A percentile compares a stretch with the other conserved stretches of the same genome.
phyloP scores from a whole-genome alignment of 768 basidiomycete genomes.

The Serendipita sp. region DNA sequence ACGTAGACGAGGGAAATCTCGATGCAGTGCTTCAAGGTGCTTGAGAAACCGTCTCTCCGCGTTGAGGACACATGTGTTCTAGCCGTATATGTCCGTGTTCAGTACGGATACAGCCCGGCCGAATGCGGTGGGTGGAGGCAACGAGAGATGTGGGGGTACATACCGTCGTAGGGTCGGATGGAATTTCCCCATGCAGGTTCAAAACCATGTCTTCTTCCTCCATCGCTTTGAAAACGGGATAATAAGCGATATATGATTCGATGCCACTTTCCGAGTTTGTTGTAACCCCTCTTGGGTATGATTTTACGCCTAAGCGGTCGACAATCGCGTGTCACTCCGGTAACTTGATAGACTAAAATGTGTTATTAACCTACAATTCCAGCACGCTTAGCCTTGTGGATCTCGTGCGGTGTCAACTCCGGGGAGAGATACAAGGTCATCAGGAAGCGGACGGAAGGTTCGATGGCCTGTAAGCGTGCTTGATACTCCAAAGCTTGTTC shows the following conservation, averaged over 20 bases:
- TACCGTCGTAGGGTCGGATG: conserved; percentile 56
- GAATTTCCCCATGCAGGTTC: conserved; percentile 93
- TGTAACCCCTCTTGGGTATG: conserved; percentile 92
- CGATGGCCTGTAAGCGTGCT: conserved; percentile 52
- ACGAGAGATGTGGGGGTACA: conserved; percentile 18
- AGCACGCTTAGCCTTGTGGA: conserved; percentile 69
- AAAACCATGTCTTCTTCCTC: conserved; percentile 85
- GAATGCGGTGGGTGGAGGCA: neutral
- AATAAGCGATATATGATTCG: conserved; percentile 87
- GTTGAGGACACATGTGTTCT: conserved; percentile 83
- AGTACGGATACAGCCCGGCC: neutral
- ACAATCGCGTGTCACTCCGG: neutral
- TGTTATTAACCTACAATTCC: conserved; percentile 46
- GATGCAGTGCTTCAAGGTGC: conserved; percentile 68
- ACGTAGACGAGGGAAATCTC: conserved; percentile 70
- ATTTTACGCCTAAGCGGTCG: conserved; percentile 58
- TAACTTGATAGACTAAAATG: neutral
- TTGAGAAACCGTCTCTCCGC: conserved; percentile 82
- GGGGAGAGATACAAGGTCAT: conserved; percentile 96
- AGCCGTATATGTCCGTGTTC: neutral
- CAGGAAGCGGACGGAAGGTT: conserved; percentile 66
- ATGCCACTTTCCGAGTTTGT: conserved; percentile 95
- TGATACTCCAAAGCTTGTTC: conserved; percentile 72
- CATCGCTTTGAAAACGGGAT: conserved; percentile 88
- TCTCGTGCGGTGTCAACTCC: conserved; percentile 77